Evolutionary conservation across 768 basidiomycete species (phyloP).

Genomic region (Stropharia rugosoannulata): DNA sequence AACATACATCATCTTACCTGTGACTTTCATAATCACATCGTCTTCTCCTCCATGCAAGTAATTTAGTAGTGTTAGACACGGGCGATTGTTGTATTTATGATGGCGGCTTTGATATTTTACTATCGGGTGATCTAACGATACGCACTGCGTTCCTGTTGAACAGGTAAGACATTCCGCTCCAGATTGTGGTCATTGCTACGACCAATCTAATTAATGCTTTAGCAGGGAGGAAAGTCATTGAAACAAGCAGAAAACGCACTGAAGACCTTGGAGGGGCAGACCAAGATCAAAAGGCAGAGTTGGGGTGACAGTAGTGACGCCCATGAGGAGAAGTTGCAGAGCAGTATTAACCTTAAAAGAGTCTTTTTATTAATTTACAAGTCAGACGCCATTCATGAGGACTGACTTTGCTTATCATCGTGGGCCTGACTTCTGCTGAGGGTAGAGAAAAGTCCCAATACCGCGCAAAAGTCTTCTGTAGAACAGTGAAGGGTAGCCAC

Average conservation of each 20-base stretch:
- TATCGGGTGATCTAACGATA: constrained; percentile 34
- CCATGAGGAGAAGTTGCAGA: constrained; percentile 91
- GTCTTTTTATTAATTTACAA: not conserved
- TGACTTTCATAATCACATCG: constrained; percentile 4
- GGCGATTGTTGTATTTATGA: constrained; percentile 1
- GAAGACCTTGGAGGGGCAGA: constrained; percentile 58
- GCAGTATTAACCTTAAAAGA: constrained; percentile 79
- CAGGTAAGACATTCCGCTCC: constrained; percentile 85
- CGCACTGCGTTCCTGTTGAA: constrained; percentile 75
- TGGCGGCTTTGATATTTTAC: constrained; percentile 9
- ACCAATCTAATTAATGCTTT: constrained; percentile 54
- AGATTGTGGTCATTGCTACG: constrained; percentile 88
- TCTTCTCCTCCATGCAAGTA: no score
- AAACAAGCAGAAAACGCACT: constrained; percentile 50
- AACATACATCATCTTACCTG: constrained; percentile 13
- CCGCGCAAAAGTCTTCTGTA: constrained; percentile 83
- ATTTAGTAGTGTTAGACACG: no score
- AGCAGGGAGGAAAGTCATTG: not conserved
- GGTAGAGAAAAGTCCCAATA: constrained; percentile 98
- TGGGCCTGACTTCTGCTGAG: constrained; percentile 92
- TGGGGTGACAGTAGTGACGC: constrained; percentile 81
- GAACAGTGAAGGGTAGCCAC: not conserved
- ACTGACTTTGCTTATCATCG: constrained; percentile 85
- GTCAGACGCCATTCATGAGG: not conserved
- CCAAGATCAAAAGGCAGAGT: constrained; percentile 63